Evolutionary conservation across 371 early-diverging fungal species (phyloP).

Genomic region (Mortierella sp.): DNA sequence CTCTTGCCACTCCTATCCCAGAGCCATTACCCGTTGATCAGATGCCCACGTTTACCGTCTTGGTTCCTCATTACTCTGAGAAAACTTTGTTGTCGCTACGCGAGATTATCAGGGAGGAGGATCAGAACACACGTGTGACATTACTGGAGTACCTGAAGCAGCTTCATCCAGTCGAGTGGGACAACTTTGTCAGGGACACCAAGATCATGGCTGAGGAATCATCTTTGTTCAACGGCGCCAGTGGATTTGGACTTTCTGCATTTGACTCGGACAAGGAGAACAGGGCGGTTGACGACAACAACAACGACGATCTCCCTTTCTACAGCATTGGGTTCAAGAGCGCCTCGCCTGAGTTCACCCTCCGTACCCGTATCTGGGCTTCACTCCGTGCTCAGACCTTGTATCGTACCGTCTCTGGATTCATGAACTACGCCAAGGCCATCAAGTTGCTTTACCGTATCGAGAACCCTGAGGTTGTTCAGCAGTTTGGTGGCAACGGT

Average conservation of each 20-base stretch:
- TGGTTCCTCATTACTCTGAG: conserved; percentile 91
- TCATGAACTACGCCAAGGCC: conserved; percentile 91
- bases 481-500: conserved; percentile 69
- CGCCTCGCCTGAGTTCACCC: conserved; percentile 82
- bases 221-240: conserved; percentile 28
- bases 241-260: conserved; percentile 19
- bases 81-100: conserved; percentile 85
- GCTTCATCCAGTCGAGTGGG: conserved; percentile 88
- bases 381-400: conserved; percentile 91
- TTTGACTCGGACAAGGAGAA: conserved; percentile 56
- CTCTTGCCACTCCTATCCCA: conserved; percentile 88
- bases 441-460: conserved; percentile 85
- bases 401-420: conserved; percentile 89
- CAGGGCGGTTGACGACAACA: conserved; percentile 63
- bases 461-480: conserved; percentile 83
- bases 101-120: conserved; percentile 89
- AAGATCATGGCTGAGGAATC: conserved; percentile 82
- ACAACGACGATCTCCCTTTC: conserved; percentile 84
- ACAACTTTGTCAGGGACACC: conserved; percentile 91
- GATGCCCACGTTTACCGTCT: conserved; percentile 91
- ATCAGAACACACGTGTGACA: conserved; percentile 85
- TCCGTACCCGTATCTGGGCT: conserved; percentile 92
- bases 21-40: conserved; percentile 86
- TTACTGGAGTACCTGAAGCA: conserved; percentile 90
- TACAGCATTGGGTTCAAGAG: conserved; percentile 87